Conservation (phyloP, 805 yeast genomes). For the Candida jianshihensis region DNA sequence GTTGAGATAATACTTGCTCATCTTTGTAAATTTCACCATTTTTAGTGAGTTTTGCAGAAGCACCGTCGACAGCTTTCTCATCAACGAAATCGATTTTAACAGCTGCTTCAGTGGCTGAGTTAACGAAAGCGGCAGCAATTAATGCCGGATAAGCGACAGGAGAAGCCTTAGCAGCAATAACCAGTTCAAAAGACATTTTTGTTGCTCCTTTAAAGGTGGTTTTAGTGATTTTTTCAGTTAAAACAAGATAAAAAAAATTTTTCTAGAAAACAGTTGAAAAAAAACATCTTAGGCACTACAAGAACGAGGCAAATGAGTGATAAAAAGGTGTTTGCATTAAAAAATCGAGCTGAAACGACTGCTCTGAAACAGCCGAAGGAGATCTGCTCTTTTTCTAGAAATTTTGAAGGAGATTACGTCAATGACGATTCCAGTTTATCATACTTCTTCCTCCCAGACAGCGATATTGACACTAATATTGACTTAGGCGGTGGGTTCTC, state of each 20-base stretch:
- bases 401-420: slow-evolving; percentile 43
- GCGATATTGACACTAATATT: slow-evolving; percentile 49
- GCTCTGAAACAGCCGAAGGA: slow-evolving; percentile 85
- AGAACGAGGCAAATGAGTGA: not conserved
- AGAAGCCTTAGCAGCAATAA: slow-evolving; percentile 83
- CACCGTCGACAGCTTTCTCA: slow-evolving; percentile 54
- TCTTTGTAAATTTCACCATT: slow-evolving; percentile 37
- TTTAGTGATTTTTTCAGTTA: not conserved
- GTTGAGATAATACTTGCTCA: slow-evolving; percentile 38
- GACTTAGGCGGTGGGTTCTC: slow-evolving; percentile 63
- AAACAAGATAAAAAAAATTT: not conserved
- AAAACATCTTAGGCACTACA: no score
- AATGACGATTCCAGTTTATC: slow-evolving; percentile 48
- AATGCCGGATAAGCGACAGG: slow-evolving; percentile 72
- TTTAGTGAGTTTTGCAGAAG: slow-evolving; percentile 36
- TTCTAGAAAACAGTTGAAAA: no score
- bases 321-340: slow-evolving; percentile 18
- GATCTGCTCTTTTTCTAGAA: slow-evolving; percentile 58
- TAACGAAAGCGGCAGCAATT: slow-evolving; percentile 72
- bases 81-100: slow-evolving; percentile 64
- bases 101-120: slow-evolving; percentile 41
- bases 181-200: slow-evolving; percentile 28
- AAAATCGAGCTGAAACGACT: slow-evolving; percentile 51
- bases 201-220: no score
- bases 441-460: slow-evolving; percentile 80